A percentile compares a stretch with the other conserved stretches of the same genome.
Evolutionary conservation across 768 basidiomycete species (phyloP).

Genomic region (Floccularia luteovirens): DNA sequence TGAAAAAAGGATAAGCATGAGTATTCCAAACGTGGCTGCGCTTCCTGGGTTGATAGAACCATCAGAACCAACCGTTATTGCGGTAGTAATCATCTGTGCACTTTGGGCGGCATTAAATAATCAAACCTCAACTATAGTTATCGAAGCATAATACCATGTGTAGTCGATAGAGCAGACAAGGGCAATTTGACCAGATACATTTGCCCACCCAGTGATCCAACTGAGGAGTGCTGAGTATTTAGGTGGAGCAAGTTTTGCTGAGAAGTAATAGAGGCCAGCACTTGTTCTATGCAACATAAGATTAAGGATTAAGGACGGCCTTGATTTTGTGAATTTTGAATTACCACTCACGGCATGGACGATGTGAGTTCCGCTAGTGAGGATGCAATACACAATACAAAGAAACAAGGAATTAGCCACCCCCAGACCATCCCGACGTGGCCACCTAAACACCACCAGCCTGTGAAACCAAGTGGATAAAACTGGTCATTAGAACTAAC

Average conservation of each 20-base stretch:
- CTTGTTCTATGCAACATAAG: constrained; percentile 44
- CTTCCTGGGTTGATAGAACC: constrained; percentile 35
- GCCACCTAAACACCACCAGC: constrained; percentile 28
- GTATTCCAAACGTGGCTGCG: constrained; percentile 50
- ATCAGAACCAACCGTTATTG: constrained; percentile 45
- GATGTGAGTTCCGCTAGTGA: constrained; percentile 52
- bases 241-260: constrained; percentile 63
- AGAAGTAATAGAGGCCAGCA: constrained; percentile 74
- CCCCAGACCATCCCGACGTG: constrained; percentile 65
- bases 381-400: constrained; percentile 47
- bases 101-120: constrained; percentile 2
- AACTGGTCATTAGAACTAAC: constrained; percentile 18
- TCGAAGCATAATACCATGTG: constrained; percentile 24
- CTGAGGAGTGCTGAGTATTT: constrained; percentile 55
- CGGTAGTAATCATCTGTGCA: constrained; percentile 61
- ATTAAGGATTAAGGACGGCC: too few species aligned
- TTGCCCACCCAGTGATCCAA: constrained; percentile 43
- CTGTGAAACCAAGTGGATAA: not conserved
- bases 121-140: not conserved
- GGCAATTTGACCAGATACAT: constrained; percentile 47
- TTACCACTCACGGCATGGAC: constrained; percentile 48
- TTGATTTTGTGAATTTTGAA: not conserved
- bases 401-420: constrained; percentile 52
- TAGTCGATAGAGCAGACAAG: constrained; percentile 54
- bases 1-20: constrained; percentile 42